Evolutionary conservation across 139 green algal genomes (phyloP), one percentile per base, ranked within the genome.

Genomic region (Marvania coccoides): DNA sequence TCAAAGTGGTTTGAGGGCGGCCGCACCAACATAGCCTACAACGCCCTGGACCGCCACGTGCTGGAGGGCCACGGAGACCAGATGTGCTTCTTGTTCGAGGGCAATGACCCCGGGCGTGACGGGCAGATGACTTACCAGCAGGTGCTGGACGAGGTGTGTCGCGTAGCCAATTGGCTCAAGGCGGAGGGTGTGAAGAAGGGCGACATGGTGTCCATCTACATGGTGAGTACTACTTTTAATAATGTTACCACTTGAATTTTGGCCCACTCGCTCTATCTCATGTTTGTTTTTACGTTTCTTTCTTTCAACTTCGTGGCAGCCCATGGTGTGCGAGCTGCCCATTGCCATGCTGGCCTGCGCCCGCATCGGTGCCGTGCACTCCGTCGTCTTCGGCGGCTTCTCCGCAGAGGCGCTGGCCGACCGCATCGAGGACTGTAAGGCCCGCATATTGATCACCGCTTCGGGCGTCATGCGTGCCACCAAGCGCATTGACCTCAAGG

Each of bases 321-420:
- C 93, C 40, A 97, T 97, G 93, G 58, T 96, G 10, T 65, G 76
- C 26, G 87, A 97, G 80, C 80, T 97, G 40, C 91, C 90, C 28
- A 85, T 87, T 37, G 82, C 88, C 24, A 93, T 95, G 87, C 60
- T 77, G 39, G 92, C 92, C 10, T 98, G 92, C 64, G 88, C 90
- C 13, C 83, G 91, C 47, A 92, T 97, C 54, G 91, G 92, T 8
- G 91, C 91, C 19, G 83, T 97, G 58, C 92, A 98, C 73, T 88
- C 71, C 4, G 90, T 98, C 4, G 92, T 98, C 34, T 98, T 98
- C 69, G 92, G 66, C 1, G 92, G 92, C 33, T 98, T 98, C 74
- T 91, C 79, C 30, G 87, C 92, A 5, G 88, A 97, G 40, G 76
- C 87, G 0, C 81, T 97, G 34, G 79, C 80, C 10, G 72, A 71